Conservation (phyloP, 345 rosid genomes). For the Salix exigua region DNA sequence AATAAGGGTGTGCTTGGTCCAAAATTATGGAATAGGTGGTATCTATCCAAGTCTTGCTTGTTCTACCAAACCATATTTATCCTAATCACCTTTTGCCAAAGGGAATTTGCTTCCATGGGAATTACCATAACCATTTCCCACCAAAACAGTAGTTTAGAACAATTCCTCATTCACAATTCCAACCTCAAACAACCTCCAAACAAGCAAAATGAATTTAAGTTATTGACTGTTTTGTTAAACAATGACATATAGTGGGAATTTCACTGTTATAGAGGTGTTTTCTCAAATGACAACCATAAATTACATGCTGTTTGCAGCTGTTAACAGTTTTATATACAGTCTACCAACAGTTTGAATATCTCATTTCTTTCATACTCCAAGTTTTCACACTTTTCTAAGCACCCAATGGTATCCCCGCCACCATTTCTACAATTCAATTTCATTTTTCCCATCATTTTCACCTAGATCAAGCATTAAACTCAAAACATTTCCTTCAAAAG, state of each 20-base stretch:
- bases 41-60: background rate
- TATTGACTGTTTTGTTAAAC: background rate
- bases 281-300: background rate
- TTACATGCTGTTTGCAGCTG: background rate
- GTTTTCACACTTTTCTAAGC: background rate
- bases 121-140: no score
- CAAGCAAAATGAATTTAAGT: background rate
- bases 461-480: background rate
- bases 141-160: no score
- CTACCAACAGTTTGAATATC: background rate
- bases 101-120: no score
- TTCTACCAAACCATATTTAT: background rate
- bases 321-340: background rate
- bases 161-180: no score
- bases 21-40: background rate
- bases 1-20: background rate
- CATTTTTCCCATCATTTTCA: background rate
- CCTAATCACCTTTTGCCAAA: background rate
- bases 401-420: background rate
- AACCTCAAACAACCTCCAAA: background rate
- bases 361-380: background rate
- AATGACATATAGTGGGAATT: background rate
- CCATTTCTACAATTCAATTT: no score
- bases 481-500: background rate
- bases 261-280: background rate